Conservation (phyloP, 768 basidiomycete species). For the Tricholoma furcatifolium region DNA sequence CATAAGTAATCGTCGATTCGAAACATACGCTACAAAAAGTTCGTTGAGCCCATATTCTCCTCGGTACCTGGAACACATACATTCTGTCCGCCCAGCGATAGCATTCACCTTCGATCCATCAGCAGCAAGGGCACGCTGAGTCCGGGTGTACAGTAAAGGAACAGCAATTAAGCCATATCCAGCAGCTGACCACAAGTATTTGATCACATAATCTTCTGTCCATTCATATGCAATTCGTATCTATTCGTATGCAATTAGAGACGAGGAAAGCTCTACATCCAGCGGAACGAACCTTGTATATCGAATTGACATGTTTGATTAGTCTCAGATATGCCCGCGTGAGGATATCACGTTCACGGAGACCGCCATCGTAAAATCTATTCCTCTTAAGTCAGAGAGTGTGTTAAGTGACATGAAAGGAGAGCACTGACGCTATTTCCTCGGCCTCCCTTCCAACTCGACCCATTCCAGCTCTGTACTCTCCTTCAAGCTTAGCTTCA, state of each 20-base stretch:
- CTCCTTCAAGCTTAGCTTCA: conserved; percentile 87
- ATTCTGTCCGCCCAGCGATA: conserved; percentile 47
- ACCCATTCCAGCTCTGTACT: conserved; percentile 85
- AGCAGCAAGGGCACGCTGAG: conserved; percentile 35
- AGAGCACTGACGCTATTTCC: conserved; percentile 75
- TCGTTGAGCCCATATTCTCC: not conserved
- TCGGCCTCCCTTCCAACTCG: conserved; percentile 87
- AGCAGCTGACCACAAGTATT: conserved; percentile 92
- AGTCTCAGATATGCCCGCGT: conserved; percentile 73
- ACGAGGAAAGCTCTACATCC: not conserved
- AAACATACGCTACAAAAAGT: conserved; percentile 68
- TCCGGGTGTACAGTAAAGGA: conserved; percentile 75
- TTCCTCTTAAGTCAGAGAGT: not conserved
- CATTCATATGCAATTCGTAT: conserved; percentile 90
- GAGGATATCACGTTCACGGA: conserved; percentile 80
- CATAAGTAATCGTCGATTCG: conserved; percentile 85
- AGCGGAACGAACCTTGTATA: conserved; percentile 67
- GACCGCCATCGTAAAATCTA: conserved; percentile 91
- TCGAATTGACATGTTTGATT: conserved; percentile 87
- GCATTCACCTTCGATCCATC: conserved; percentile 25
- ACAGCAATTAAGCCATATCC: conserved; percentile 92
- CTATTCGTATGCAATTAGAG: conserved; percentile 30
- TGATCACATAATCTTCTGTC: conserved; percentile 97
- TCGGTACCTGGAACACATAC: conserved; percentile 23
- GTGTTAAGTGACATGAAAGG: not conserved